Conservation (phyloP, 192 early-diverging fungal species). For the Dispira simplex region DNA sequence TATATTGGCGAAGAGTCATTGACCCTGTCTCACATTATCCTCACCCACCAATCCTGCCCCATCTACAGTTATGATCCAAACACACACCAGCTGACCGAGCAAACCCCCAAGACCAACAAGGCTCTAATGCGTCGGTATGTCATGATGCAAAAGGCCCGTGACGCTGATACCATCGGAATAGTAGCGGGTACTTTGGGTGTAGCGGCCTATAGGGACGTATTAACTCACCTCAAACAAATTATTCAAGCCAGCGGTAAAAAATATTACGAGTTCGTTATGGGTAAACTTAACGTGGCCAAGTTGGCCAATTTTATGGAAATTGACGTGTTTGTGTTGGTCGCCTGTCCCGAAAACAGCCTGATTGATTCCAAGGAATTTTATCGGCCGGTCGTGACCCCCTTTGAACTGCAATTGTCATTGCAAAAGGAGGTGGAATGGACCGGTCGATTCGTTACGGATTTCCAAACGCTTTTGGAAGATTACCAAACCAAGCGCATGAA, state of each 20-base stretch:
- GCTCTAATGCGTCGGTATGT: conserved; percentile 41
- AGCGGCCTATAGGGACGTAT: conserved; percentile 73
- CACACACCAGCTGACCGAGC: conserved; percentile 30
- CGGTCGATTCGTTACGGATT: no score
- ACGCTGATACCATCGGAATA: conserved; percentile 85
- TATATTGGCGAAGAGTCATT: conserved; percentile 74
- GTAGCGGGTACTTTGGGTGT: conserved; percentile 92
- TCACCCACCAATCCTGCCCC: conserved; percentile 51
- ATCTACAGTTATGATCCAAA: conserved; percentile 57
- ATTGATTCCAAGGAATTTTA: conserved; percentile 86
- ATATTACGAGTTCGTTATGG: conserved; percentile 76
- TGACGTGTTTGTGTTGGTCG: conserved; percentile 78
- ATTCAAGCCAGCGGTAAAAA: conserved; percentile 61
- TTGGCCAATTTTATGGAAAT: conserved; percentile 97
- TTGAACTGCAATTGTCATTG: conserved; percentile 75
- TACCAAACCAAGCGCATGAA: neutral
- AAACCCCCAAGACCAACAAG: conserved; percentile 36
- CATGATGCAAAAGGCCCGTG: conserved; percentile 81
- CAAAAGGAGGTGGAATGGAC: conserved; percentile 18
- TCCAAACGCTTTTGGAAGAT: neutral
- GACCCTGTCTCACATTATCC: conserved; percentile 74
- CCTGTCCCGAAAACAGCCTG: conserved; percentile 90
- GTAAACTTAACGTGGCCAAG: conserved; percentile 90
- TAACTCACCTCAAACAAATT: conserved; percentile 61
- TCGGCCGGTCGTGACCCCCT: conserved; percentile 86